A percentile compares a stretch with the other conserved stretches of the same genome.
phyloP scores from a whole-genome alignment of 495 filamentous ascomycete species.

The Penicillium nucicola region DNA sequence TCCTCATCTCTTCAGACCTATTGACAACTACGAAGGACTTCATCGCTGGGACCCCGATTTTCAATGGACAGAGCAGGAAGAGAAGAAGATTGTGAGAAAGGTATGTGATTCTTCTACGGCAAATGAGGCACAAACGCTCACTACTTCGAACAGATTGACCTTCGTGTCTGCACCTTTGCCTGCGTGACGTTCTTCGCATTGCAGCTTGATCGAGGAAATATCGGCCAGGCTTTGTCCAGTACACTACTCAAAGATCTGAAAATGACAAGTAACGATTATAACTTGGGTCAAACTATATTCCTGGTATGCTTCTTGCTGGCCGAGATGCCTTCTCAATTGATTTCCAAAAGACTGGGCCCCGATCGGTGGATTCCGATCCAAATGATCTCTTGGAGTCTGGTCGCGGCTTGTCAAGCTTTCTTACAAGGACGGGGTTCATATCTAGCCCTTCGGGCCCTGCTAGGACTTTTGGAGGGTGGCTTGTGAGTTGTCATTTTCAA shows the following conservation, averaged over 20 bases:
- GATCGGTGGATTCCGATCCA: slow-evolving; percentile 14
- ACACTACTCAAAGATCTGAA: slow-evolving; percentile 50
- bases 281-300: slow-evolving; percentile 62
- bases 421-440: slow-evolving; percentile 54
- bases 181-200: slow-evolving; percentile 47
- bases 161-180: slow-evolving; percentile 52
- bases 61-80: slow-evolving; percentile 60
- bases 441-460: slow-evolving; percentile 54
- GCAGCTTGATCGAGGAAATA: slow-evolving; percentile 67
- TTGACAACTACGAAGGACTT: slow-evolving; percentile 51
- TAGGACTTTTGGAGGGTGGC: slow-evolving; percentile 60
- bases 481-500: slow-evolving; percentile 28
- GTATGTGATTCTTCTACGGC: slow-evolving; percentile 18
- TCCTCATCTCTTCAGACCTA: slow-evolving; percentile 41
- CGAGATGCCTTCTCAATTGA: slow-evolving; percentile 52
- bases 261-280: slow-evolving; percentile 64
- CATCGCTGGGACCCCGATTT: slow-evolving; percentile 66
- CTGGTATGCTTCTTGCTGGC: slow-evolving; percentile 55
- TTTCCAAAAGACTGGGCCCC: slow-evolving; percentile 10
- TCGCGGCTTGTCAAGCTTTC: slow-evolving; percentile 25
- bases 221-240: slow-evolving; percentile 58
- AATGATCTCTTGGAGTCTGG: slow-evolving; percentile 29
- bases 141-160: slow-evolving; percentile 28
- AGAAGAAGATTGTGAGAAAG: slow-evolving; percentile 33
- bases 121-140: no score